Evolutionary conservation across 495 filamentous ascomycete species (phyloP), one percentile per base, ranked within the genome.

Genomic region (Penicillium dipodomyicola): DNA sequence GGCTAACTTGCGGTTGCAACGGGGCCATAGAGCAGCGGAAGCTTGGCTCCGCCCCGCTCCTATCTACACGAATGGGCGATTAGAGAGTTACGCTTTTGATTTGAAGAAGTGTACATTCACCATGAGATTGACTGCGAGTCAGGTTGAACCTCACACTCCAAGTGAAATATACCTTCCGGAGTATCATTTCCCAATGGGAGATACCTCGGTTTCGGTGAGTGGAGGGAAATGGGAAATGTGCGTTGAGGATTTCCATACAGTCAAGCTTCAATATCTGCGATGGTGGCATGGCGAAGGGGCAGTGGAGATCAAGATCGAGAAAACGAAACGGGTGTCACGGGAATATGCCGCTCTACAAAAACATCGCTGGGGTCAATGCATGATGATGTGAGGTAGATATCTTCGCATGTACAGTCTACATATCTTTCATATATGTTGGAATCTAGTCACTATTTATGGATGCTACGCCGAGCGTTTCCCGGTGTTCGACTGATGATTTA

Each of bases 231-330:
- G 92, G 93, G 83, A 85, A 25, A 88, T 96, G 62, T 85, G 85
- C 63, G 78, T 73, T 14, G 84, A 88, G 30, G 87, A 92, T 22
- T 78, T 82, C 12, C 79, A 87, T 62, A 80, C 78, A 0, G 80
- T 82, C n/a, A 75, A 82, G 64, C 64, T 88, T 19, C 94, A 95
- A 70, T 78, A 83, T 46, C 74, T 98, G 27, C 80, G 80, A 60
- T 98, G 94, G 94, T 96, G 90, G 90, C 91, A 97, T 72, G 84
- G 81, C 5, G 85, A 84, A 42, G 95, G 93, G 0, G 80, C 90
- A 56, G 92, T 97, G 72, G 82, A 77, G 19, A 79, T 97, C 60
- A 90, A 80, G 59, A 78, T 97, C 19, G 84, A 82, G 52, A 95
- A 94, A 0, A 74, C 91, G 17, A 83, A 86, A 68, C 79, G 80